Evolutionary conservation across 73 alveolate genomes (phyloP), one percentile per base, ranked within the genome.

Genomic region (Paramecium tetraurelia): DNA sequence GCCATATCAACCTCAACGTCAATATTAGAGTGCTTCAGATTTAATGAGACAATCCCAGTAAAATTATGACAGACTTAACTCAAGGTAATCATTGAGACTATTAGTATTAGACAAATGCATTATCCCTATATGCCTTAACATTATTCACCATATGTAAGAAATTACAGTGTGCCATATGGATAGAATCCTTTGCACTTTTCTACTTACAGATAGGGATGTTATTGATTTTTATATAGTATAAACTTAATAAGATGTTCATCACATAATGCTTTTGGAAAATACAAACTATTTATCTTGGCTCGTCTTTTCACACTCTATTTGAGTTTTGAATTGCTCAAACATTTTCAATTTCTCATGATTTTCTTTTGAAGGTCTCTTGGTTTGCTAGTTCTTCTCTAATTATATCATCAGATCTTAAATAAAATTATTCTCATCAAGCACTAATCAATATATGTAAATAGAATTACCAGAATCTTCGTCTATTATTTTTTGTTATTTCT

Each of bases 311-410:
- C 46, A 16, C 11, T 72, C 86, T 21, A 72, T 43, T 36, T 33
- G 8, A 3, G 86, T 36, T 8, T 72, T 72, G 31, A 72, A 40
- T 40, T 72, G 38, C 8, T 33, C 33, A 14, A 72, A 72, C 33
- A 29, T 21, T 38, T 24, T 72, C 7, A 33, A 72, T 72, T 40
- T 33, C 12, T 72, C 86, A 72, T 72, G 86, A 72, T 72, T 72
- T 43, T 72, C 86, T 72, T 72, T 72, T 14, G 86, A 72, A n/a
- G 86, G 86, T 11, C 57, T 7, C 40, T 72, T 72, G 11, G 46
- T 16, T 72, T 36, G 18, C 16, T 72, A 33, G 14, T 40, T 72
- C 46, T 72, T 36, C 12, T 72, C 59, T 40, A 72, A 36, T 72
- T 72, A 33, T 3, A 5, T 14, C 86, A 72, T 72, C 24, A 72